phyloP scores from a whole-genome alignment of 768 basidiomycete genomes.

The Inosperma sp. region DNA sequence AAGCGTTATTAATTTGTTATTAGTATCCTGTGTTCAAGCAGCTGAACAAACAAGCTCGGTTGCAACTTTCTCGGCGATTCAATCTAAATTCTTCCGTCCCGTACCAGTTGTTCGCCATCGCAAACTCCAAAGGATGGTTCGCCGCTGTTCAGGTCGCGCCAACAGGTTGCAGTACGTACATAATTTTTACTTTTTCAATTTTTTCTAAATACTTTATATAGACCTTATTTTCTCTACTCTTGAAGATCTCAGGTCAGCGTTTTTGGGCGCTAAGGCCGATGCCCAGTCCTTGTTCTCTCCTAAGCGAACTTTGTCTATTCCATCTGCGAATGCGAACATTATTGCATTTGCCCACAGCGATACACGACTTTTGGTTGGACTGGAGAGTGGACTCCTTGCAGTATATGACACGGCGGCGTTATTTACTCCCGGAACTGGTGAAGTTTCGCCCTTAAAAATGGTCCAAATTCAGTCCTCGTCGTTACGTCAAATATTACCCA shows the following conservation, averaged over 20 bases:
- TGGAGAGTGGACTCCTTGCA: slow-evolving; percentile 53
- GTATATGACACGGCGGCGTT: slow-evolving; percentile 55
- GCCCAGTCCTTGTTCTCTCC: slow-evolving; percentile 42
- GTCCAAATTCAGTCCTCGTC: slow-evolving; percentile 43
- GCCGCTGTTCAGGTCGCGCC: slow-evolving; percentile 46
- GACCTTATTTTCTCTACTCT: slow-evolving; percentile 62
- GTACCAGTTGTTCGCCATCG: slow-evolving; percentile 52
- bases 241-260: slow-evolving; percentile 51
- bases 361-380: slow-evolving; percentile 54
- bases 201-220: slow-evolving; percentile 24
- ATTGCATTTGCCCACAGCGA: slow-evolving; percentile 57
- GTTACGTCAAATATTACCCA: slow-evolving; percentile 54
- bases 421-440: slow-evolving; percentile 41
- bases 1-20: background rate
- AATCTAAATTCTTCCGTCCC: slow-evolving; percentile 38
- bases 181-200: background rate
- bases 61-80: slow-evolving; percentile 55
- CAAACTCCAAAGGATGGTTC: slow-evolving; percentile 66
- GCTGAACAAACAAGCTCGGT: slow-evolving; percentile 59
- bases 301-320: slow-evolving; percentile 45
- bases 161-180: slow-evolving; percentile 35
- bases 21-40: slow-evolving; percentile 49
- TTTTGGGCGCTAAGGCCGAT: slow-evolving; percentile 40
- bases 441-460: slow-evolving; percentile 45
- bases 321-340: slow-evolving; percentile 45